Evolutionary conservation across 2,329 filamentous ascomycete genomes (phyloP), one percentile per base, ranked within the genome.

Genomic region (Cordyceps tenuipes): DNA sequence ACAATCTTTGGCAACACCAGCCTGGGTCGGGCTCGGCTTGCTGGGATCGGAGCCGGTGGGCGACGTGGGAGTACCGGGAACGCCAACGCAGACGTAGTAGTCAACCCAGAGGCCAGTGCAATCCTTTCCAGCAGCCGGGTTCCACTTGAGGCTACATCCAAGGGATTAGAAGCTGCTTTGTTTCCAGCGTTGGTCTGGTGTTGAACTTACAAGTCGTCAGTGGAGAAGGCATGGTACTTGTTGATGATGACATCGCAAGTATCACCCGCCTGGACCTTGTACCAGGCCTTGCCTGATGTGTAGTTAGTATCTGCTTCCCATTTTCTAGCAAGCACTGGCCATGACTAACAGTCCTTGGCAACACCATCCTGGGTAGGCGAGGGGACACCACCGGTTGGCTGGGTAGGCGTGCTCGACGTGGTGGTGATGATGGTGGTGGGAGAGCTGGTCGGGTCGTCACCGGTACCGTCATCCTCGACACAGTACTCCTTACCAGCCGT

Each of bases 61-160:
- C 23, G 55, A 34, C 9, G 55, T 53, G 10, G 57, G 49, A 9
- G 57, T 59, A 7, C 57, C 57, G 15, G 48, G 39, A 29, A 59
- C 49, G 17, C 34, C 79, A 79, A 61, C 62, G 48, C 62, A 63
- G 57, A 60, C 56, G 49, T 60, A 62, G 57, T 57, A 61, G 26
- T 51, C 53, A 10, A 51, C 62, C 62, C 62, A 63, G 26, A 63
- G 52, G 36, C 60, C 60, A 19, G 36, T 13, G 60, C 62, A 63
- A 52, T 61, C 58, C 19, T 34, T 51, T 19, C 53, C 58, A 10
- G 51, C 60, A 3, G 60, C 51, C 10, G 62, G 62, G 49, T 63
- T 63, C 62, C 62, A 63, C 15, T 61, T 39, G 79, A 80, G 59
- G 56, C 59, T 61, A 26, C 31, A 8, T 10, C 9, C 34, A 36